Evolutionary conservation across 2,329 filamentous ascomycete species (phyloP).

Genomic region (Paraphaeosphaeria minitans): DNA sequence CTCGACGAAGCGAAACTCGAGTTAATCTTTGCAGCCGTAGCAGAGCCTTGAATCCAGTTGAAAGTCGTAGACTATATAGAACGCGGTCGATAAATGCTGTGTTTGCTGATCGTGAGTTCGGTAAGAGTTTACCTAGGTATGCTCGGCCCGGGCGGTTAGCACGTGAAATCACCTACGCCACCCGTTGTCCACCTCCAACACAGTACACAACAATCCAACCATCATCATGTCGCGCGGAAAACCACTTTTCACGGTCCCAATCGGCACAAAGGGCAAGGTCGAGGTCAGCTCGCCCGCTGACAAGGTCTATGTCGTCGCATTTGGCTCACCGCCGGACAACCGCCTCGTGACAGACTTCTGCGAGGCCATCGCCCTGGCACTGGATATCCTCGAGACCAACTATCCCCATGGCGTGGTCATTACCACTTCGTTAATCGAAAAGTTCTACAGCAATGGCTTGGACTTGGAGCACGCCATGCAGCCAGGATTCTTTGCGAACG

Average conservation of each 20-base stretch:
- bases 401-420: not conserved
- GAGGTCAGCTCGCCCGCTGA: not conserved
- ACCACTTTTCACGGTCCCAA: not conserved
- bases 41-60: not conserved
- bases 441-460: not conserved
- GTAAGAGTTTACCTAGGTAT: too few species aligned
- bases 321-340: not conserved
- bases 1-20: not conserved
- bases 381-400: not conserved
- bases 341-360: not conserved
- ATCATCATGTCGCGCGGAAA: not conserved
- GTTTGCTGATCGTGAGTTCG: not conserved
- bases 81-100: not conserved
- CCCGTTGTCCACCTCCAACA: not conserved
- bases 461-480: not conserved
- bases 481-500: not conserved
- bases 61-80: not conserved
- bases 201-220: not conserved
- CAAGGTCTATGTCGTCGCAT: not conserved
- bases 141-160: not conserved
- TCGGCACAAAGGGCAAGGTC: not conserved
- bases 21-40: not conserved
- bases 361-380: not conserved
- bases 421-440: not conserved
- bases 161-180: not conserved